These are phyloP conservation scores for Dicorynia guianensis DNA, from an alignment of 306 rosid species.

Conservation along the genomic window DNA sequence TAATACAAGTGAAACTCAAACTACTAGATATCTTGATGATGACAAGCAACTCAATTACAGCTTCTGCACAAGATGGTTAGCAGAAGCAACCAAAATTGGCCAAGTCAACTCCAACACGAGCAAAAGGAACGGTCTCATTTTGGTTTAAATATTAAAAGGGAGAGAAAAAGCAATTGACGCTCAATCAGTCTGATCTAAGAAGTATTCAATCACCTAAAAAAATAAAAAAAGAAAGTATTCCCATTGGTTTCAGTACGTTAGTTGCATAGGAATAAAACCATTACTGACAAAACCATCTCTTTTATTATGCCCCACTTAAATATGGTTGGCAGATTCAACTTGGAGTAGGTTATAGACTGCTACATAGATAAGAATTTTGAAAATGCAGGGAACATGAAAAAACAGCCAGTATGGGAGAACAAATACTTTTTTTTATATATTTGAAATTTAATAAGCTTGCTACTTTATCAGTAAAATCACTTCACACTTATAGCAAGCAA, in stretches of 20 bases:
- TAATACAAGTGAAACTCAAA: neutral
- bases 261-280: neutral
- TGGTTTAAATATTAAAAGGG: neutral
- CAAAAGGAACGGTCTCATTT: neutral
- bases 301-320: neutral
- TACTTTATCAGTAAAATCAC: neutral
- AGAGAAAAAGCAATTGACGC: neutral
- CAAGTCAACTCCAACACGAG: neutral
- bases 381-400: neutral
- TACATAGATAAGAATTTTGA: neutral
- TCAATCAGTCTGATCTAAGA: neutral
- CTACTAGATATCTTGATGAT: neutral
- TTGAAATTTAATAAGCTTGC: too few relatives aligned
- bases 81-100: neutral
- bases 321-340: neutral
- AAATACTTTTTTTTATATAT: too few relatives aligned
- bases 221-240: too few relatives aligned
- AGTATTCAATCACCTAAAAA: too few relatives aligned
- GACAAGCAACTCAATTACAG: neutral
- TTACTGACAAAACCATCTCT: neutral
- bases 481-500: slow-evolving; percentile 18
- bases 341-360: neutral
- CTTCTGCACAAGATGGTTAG: neutral
- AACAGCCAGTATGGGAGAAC: neutral
- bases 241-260: neutral